phyloP scores from a whole-genome alignment of 352 stramenopile species.

The Globisporangium camurandrum region DNA sequence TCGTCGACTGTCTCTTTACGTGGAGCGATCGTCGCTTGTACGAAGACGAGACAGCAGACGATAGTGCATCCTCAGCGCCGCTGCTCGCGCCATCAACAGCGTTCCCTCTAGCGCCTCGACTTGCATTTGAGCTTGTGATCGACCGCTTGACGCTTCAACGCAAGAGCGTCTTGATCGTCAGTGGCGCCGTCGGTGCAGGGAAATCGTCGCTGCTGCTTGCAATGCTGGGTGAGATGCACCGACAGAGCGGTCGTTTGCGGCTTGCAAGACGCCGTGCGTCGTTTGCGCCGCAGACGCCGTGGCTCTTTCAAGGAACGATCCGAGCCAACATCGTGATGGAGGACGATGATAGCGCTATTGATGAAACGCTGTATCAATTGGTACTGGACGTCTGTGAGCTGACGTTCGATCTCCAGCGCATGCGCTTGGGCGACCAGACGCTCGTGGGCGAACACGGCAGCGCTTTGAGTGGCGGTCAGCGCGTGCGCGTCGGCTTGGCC shows the following conservation, averaged over 20 bases:
- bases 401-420: slow-evolving; percentile 45
- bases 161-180: slow-evolving; percentile 51
- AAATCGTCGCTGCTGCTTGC: slow-evolving; percentile 95
- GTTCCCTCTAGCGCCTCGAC: not conserved
- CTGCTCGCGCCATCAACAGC: too few relatives aligned
- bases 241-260: slow-evolving; percentile 16
- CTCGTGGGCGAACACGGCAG: slow-evolving; percentile 62
- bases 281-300: slow-evolving; percentile 74
- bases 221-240: slow-evolving; percentile 94
- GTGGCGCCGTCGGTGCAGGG: slow-evolving; percentile 88
- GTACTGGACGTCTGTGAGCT: slow-evolving; percentile 71
- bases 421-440: slow-evolving; percentile 33
- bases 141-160: slow-evolving; percentile 30
- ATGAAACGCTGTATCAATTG: slow-evolving; percentile 31
- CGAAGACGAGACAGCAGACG: not conserved
- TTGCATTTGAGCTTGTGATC: slow-evolving; percentile 38
- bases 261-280: slow-evolving; percentile 21
- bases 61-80: slow-evolving; percentile 6
- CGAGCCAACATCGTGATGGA: slow-evolving; percentile 59
- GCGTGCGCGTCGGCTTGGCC: slow-evolving; percentile 75
- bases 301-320: slow-evolving; percentile 60
- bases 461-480: slow-evolving; percentile 86
- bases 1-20: slow-evolving; percentile 21
- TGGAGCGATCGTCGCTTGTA: slow-evolving; percentile 11
- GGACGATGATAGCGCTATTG: slow-evolving; percentile 16